Evolutionary conservation across 2,329 filamentous ascomycete species (phyloP).

Genomic region (Sclerotinia borealis): DNA sequence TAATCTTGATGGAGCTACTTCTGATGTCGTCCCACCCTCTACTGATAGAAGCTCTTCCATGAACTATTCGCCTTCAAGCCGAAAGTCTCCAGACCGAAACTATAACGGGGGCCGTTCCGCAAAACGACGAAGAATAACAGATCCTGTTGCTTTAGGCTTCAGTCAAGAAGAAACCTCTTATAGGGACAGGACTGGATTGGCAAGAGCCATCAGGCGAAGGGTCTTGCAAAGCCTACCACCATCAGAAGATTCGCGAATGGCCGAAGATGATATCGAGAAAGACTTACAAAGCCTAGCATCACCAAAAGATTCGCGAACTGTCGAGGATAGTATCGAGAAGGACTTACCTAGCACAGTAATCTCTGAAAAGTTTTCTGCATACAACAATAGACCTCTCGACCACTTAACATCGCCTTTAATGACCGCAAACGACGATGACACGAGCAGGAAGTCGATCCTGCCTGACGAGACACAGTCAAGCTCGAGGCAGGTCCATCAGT

Average conservation of each 20-base stretch:
- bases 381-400: not conserved
- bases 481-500: not conserved
- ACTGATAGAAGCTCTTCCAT: not conserved
- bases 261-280: not conserved
- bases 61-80: not conserved
- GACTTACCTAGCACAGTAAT: not conserved
- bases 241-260: not conserved
- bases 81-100: not conserved
- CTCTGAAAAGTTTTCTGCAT: not conserved
- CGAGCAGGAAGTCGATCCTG: not conserved
- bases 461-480: not conserved
- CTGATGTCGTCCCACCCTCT: not conserved
- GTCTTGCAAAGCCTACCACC: not conserved
- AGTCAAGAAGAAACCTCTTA: slow-evolving; percentile 6
- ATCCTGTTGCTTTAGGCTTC: not conserved
- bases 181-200: slow-evolving; percentile 8
- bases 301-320: not conserved
- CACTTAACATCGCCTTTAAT: not conserved
- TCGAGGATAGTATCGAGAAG: not conserved
- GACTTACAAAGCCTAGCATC: not conserved
- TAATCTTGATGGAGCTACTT: not conserved
- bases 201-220: slow-evolving; percentile 1
- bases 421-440: not conserved
- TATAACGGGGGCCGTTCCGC: not conserved
- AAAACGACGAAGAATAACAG: slow-evolving; percentile 1